Evolutionary conservation across 345 rosid species (phyloP), one percentile per base, ranked within the genome.

Genomic region (Lepidium didymum): DNA sequence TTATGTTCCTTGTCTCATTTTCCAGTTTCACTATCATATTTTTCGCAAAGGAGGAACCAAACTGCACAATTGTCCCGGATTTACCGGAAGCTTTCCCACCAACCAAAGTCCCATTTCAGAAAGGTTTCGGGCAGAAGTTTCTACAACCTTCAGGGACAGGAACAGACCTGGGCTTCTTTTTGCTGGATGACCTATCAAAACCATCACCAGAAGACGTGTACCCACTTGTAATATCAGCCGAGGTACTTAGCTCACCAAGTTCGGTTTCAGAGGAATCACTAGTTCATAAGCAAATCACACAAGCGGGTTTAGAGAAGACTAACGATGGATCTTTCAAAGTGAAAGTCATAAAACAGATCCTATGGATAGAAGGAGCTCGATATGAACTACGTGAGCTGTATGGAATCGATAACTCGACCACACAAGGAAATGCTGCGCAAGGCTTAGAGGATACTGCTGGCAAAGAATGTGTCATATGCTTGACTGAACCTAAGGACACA

Each of bases 391-490:
- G 76, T 10, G 92, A 92, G 78, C 50, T 92, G 35, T 92, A 82
- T 71, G 96, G 98, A 56, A 81, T 87, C 45, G 89, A 86, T 59
- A 87, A 82, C 80, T 80, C 87, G 10, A 69, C 77, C 19, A 25
- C 34, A 23, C 59, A 69, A 56, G 70, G 59, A 40, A 38, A 18
- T 58, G 55, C 79, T 33, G 78, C 78, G 6, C 84, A 81, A 49
- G 84, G 76, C 49, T 81, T 84, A 69, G 78, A 81, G 51, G 90
- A 87, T 59, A 75, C 50, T 38, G 90, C 78, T 66, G 96, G 81
- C 78, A 84, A 89, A 75, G 96, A 91, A 62, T 91, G 97, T 57
- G 97, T 89, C 52, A 89, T 91, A 58, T 91, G 97, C 92, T 83
- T 91, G 96, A 85, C 89, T 46, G 94, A 89, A 78, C 89, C 88